A percentile compares a stretch with the other conserved stretches of the same genome.
These are phyloP conservation scores for Vicia faba DNA, from an alignment of 306 rosid genomes.

Conservation along the genomic window DNA sequence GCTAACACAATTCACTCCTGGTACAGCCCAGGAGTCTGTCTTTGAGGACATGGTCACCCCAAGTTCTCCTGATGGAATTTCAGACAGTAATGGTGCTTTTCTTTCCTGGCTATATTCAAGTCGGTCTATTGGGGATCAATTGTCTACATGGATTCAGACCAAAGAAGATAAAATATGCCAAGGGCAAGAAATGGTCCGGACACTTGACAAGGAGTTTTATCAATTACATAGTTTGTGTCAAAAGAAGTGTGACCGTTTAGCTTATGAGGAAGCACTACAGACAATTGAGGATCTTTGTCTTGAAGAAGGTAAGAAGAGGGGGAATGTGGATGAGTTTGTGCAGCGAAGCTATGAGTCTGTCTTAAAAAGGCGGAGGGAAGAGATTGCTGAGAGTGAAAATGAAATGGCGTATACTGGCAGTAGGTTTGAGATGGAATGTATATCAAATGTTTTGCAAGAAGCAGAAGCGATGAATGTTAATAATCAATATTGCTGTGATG, in stretches of 20 bases:
- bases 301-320: slow-evolving; percentile 84
- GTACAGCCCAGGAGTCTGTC: slow-evolving; percentile 43
- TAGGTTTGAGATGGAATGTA: slow-evolving; percentile 70
- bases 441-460: slow-evolving; percentile 81
- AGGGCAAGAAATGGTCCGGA: slow-evolving; percentile 71
- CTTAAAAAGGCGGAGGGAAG: slow-evolving; percentile 74
- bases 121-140: slow-evolving; percentile 70
- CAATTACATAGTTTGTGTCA: slow-evolving; percentile 78
- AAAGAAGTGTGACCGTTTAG: slow-evolving; percentile 72
- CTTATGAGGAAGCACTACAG: slow-evolving; percentile 79
- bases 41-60: slow-evolving; percentile 48
- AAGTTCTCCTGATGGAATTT: slow-evolving; percentile 52
- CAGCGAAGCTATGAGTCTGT: slow-evolving; percentile 73
- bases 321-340: slow-evolving; percentile 58
- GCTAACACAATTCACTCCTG: slow-evolving; percentile 47
- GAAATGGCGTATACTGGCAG: slow-evolving; percentile 53
- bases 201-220: slow-evolving; percentile 83
- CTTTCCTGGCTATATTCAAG: slow-evolving; percentile 83
- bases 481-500: slow-evolving; percentile 75
- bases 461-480: slow-evolving; percentile 68
- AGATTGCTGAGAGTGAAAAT: slow-evolving; percentile 73
- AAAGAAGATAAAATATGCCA: slow-evolving; percentile 73
- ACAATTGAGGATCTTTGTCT: slow-evolving; percentile 82
- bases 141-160: slow-evolving; percentile 66
- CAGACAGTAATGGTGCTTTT: slow-evolving; percentile 49